phyloP scores from a whole-genome alignment of 305 asterid genomes.

The Fraxinus floribunda region DNA sequence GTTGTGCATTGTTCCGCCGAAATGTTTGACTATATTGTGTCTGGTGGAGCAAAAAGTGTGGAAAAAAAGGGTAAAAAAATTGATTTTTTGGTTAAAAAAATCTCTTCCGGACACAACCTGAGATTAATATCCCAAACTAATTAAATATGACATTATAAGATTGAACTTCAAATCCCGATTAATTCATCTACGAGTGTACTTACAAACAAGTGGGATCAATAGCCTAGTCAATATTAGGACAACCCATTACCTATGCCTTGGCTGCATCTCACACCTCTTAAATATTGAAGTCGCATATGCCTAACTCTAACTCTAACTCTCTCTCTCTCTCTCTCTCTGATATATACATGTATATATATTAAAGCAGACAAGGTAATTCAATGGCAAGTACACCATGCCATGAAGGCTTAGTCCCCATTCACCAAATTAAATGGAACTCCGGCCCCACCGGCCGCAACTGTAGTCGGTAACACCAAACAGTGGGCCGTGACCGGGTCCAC shows the following conservation, averaged over 20 bases:
- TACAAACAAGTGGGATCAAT: background rate
- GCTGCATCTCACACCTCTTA: background rate
- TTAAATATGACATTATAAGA: background rate
- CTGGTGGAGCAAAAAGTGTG: too few relatives aligned
- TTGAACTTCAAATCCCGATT: background rate
- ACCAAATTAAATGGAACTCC: background rate
- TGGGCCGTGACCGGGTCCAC: background rate
- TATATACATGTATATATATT: background rate
- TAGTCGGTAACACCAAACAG: background rate
- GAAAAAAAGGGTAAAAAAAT: too few relatives aligned
- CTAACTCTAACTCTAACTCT: too few relatives aligned
- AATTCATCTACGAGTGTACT: background rate
- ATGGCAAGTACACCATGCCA: conserved; percentile 22
- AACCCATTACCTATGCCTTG: background rate
- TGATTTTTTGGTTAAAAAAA: too few relatives aligned
- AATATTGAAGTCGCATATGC: background rate
- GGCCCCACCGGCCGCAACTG: background rate
- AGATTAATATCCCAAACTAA: background rate
- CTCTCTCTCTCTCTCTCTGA: background rate
- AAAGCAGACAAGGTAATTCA: conserved; percentile 22
- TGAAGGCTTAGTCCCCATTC: background rate
- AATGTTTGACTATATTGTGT: too few relatives aligned
- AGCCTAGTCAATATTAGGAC: background rate
- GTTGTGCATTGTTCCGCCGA: too few relatives aligned
- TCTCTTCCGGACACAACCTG: too few relatives aligned